Base-by-base conservation (phyloP, 306 rosid genomes). In the Gleditsia sinensis region DNA sequence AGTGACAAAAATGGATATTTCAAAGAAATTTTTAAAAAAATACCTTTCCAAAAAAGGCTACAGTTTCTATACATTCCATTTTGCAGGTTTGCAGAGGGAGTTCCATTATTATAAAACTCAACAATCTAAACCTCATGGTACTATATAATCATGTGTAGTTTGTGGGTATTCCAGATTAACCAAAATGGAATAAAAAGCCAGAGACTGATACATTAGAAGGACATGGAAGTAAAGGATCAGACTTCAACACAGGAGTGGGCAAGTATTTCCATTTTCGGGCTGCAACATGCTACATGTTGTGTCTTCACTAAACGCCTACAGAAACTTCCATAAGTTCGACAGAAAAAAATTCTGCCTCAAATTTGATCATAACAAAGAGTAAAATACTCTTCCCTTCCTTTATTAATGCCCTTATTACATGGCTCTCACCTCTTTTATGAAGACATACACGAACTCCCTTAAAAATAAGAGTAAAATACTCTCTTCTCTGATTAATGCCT, bases 241-340 rank as follows among this genome's bases (percentile, higher is more conserved):
- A n/a, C 53, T 69, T 49, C 62, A 43, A n/a, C 36, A 61, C 49
- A 66, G 11, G 45, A 9, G 6, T 7, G 11, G 20, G 63, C 46
- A 64, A 40, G 80, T n/a, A 39, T 14, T 36, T 74, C 57, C 30
- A 65, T 57, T 72, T 67, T 32, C 55, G 30, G 49, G 67, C 33
- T 39, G 56, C 60, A 69, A 46, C 7, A 37, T 68, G 69, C 33
- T 14, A 42, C 23, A 43, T 43, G 62, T 60, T 59, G 50, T 24
- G 43, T 69, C 57, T 25, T 8, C 34, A 19, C 20, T 42, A 73
- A 34, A 24, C 43, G 48, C 40, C 56, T 25, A 56, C 4, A 21
- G 34, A 28, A 75, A 69, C 39, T 69, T 58, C 67, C 39, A 57
- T 21, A 32, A 39, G 19, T 70, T 62, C 19, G 60, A 46, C 8